Conservation (phyloP, 495 filamentous ascomycete species). For the Geopyxis carbonaria region DNA sequence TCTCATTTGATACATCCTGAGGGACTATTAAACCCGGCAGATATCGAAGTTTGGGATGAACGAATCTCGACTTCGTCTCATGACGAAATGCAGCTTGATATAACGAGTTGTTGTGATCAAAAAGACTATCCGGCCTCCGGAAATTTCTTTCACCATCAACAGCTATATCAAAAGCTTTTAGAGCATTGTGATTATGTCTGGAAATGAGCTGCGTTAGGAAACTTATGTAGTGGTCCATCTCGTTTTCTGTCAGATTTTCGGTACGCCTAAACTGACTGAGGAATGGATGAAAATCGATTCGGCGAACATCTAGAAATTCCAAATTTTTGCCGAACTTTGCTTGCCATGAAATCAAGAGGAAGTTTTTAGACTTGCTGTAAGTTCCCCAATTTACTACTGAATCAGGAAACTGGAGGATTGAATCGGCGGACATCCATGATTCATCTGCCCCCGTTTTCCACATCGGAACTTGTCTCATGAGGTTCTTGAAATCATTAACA, state of each 20-base stretch:
- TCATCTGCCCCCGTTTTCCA: too few relatives aligned
- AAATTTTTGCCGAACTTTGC: background rate
- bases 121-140: slow-evolving; percentile 8
- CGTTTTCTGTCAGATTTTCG: slow-evolving; percentile 3
- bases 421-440: too few relatives aligned
- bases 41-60: slow-evolving; percentile 8
- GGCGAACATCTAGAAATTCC: slow-evolving; percentile 3
- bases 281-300: slow-evolving; percentile 9
- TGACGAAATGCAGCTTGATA: slow-evolving; percentile 19
- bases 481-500: too few relatives aligned
- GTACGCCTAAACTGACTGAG: background rate
- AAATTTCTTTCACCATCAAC: slow-evolving; percentile 9
- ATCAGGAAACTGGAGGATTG: too few relatives aligned
- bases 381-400: too few relatives aligned
- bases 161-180: slow-evolving; percentile 3
- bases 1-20: background rate
- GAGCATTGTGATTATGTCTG: background rate
- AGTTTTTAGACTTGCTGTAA: too few relatives aligned
- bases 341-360: too few relatives aligned
- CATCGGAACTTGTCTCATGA: too few relatives aligned
- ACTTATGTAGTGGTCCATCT: slow-evolving; percentile 6
- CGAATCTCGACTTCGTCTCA: slow-evolving; percentile 8
- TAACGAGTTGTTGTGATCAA: slow-evolving; percentile 6
- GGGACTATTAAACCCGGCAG: slow-evolving; percentile 1
- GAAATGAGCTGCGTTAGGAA: slow-evolving; percentile 5